These are phyloP conservation scores for Plasmodium yoelii DNA, from an alignment of 169 alveolate species.

Conservation along the genomic window DNA sequence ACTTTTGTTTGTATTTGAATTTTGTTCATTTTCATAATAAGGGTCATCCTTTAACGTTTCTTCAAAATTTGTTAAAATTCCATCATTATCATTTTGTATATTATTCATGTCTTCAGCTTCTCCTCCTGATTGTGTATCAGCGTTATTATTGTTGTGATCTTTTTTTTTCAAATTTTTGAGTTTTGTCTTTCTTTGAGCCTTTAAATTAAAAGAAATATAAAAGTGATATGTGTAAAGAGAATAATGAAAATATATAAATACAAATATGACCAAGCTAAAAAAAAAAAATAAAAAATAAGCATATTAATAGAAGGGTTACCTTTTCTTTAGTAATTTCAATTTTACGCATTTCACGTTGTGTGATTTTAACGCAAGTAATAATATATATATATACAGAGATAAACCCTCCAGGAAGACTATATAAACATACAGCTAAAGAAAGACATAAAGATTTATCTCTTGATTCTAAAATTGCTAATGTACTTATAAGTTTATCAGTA, in stretches of 20 bases:
- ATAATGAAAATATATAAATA: neutral
- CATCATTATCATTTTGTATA: slow-evolving; percentile 7
- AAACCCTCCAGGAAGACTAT: slow-evolving; percentile 65
- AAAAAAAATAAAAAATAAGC: neutral
- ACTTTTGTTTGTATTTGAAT: neutral
- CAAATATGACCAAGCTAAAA: neutral
- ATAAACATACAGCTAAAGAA: slow-evolving; percentile 69
- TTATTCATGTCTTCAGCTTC: neutral
- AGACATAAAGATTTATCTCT: slow-evolving; percentile 60
- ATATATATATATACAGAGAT: slow-evolving; percentile 49
- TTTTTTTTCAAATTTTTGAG: slow-evolving; percentile 37
- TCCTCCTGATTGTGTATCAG: neutral
- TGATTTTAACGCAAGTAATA: slow-evolving; percentile 63
- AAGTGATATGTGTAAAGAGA: neutral
- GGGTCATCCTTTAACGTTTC: slow-evolving; percentile 35
- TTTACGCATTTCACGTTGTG: slow-evolving; percentile 44
- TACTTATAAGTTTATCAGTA: slow-evolving; percentile 69
- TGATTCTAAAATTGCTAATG: slow-evolving; percentile 64
- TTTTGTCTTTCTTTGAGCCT: slow-evolving; percentile 68
- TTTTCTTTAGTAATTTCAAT: slow-evolving; percentile 45
- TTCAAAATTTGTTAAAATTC: neutral
- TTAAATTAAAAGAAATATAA: neutral
- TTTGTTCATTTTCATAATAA: neutral
- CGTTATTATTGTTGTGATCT: neutral
- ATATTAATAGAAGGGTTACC: slow-evolving; percentile 1